phyloP scores from a whole-genome alignment of 768 basidiomycete species.

The Termitomyces titanicus region DNA sequence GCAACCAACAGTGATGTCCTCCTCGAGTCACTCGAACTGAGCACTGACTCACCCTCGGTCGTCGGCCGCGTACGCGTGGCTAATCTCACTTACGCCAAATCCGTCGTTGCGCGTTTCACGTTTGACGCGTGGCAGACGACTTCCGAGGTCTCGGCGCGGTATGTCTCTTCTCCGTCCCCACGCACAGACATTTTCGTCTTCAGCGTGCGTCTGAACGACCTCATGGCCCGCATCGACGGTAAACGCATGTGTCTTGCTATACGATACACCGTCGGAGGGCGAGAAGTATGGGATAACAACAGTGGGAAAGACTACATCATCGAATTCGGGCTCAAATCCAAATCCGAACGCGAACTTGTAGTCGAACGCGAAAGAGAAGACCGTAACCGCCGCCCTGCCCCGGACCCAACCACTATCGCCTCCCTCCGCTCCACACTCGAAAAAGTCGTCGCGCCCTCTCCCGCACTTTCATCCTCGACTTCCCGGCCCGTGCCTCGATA shows the following conservation, averaged over 20 bases:
- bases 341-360: not conserved
- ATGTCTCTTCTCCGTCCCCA: constrained; percentile 45
- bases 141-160: constrained; percentile 82
- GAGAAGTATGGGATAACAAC: constrained; percentile 95
- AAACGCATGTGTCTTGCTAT: constrained; percentile 81
- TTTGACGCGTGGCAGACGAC: constrained; percentile 96
- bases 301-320: constrained; percentile 72
- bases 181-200: constrained; percentile 76
- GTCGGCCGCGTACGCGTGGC: constrained; percentile 75
- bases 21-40: constrained; percentile 53
- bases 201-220: constrained; percentile 71
- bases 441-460: constrained; percentile 36
- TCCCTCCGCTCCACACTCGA: constrained; percentile 48
- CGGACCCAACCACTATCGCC: not conserved
- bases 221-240: constrained; percentile 73
- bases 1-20: constrained; percentile 37
- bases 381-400: constrained; percentile 12
- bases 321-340: constrained; percentile 47
- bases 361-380: constrained; percentile 9
- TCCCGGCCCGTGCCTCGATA: constrained; percentile 52
- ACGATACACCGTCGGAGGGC: constrained; percentile 62
- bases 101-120: constrained; percentile 87
- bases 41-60: constrained; percentile 50
- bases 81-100: constrained; percentile 86
- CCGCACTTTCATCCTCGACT: constrained; percentile 12